Evolutionary conservation across 306 rosid species (phyloP).

Genomic region (Quercus wislizeni): DNA sequence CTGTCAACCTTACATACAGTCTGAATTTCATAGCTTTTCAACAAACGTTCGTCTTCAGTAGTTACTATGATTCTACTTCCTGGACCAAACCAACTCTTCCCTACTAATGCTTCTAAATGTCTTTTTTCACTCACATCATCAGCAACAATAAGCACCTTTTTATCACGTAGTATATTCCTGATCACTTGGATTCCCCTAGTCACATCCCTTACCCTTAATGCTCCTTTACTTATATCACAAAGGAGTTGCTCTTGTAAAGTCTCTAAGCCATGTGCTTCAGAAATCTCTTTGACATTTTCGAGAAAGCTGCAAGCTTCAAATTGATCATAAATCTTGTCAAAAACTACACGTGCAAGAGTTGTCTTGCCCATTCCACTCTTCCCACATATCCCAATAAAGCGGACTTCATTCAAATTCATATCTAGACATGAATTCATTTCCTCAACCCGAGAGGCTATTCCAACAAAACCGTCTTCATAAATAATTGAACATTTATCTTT

Average conservation of each 20-base stretch:
- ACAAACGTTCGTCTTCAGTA: fast-evolving
- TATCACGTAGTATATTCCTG: background rate
- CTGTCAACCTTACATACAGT: background rate
- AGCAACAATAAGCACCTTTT: background rate
- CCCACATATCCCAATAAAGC: too few relatives aligned
- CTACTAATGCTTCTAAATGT: background rate
- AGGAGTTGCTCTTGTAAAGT: too few relatives aligned
- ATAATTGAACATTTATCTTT: too few relatives aligned
- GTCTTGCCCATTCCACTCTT: too few relatives aligned
- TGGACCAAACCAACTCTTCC: background rate
- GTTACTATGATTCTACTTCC: background rate
- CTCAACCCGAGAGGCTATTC: fast-evolving
- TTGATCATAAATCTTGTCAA: too few relatives aligned
- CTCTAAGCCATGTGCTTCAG: fast-evolving
- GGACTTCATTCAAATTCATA: too few relatives aligned
- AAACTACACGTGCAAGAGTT: too few relatives aligned
- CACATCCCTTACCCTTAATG: background rate
- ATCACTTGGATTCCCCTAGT: background rate
- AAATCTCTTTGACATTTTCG: too few relatives aligned
- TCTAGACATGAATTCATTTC: too few relatives aligned
- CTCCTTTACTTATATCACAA: too few relatives aligned
- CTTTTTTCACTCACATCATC: background rate
- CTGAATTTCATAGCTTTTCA: background rate
- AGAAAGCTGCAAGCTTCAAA: too few relatives aligned
- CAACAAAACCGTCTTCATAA: too few relatives aligned